These are phyloP conservation scores for Wickerhamomyces hampshirensis DNA, from an alignment of 805 yeast species.

Conservation along the genomic window DNA sequence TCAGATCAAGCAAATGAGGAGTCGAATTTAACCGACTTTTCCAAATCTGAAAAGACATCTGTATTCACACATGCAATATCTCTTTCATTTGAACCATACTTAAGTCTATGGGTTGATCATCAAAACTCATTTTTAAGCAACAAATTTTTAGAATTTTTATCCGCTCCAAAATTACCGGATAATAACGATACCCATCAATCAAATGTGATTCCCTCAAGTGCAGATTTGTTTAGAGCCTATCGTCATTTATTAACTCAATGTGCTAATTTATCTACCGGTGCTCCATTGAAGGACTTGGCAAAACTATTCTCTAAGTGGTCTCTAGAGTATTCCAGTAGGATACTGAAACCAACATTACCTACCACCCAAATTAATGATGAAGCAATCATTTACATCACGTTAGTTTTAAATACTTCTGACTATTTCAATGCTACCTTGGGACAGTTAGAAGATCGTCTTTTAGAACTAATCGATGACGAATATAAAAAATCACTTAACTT, in stretches of 20 bases:
- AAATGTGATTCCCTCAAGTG: slow-evolving; percentile 78
- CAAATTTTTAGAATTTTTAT: slow-evolving; percentile 61
- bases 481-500: slow-evolving; percentile 43
- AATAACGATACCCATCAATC: slow-evolving; percentile 45
- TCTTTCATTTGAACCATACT: slow-evolving; percentile 76
- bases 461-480: slow-evolving; percentile 36
- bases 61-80: slow-evolving; percentile 43
- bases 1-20: slow-evolving; percentile 28
- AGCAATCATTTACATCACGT: slow-evolving; percentile 59
- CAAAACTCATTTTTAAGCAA: slow-evolving; percentile 64
- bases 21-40: slow-evolving; percentile 8
- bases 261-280: slow-evolving; percentile 45
- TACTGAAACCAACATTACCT: slow-evolving; percentile 48
- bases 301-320: slow-evolving; percentile 64
- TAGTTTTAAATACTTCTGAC: slow-evolving; percentile 84
- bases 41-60: slow-evolving; percentile 12
- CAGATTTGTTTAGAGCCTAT: slow-evolving; percentile 78
- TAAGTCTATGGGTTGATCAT: slow-evolving; percentile 79
- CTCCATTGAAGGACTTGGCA: slow-evolving; percentile 40
- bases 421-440: slow-evolving; percentile 74
- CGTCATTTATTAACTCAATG: slow-evolving; percentile 70
- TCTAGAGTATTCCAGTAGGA: slow-evolving; percentile 47
- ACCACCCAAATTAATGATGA: slow-evolving; percentile 38
- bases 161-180: slow-evolving; percentile 50
- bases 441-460: slow-evolving; percentile 65